Conservation (phyloP, 805 yeast species). For the Groenewaldozyma salmanticensis region DNA sequence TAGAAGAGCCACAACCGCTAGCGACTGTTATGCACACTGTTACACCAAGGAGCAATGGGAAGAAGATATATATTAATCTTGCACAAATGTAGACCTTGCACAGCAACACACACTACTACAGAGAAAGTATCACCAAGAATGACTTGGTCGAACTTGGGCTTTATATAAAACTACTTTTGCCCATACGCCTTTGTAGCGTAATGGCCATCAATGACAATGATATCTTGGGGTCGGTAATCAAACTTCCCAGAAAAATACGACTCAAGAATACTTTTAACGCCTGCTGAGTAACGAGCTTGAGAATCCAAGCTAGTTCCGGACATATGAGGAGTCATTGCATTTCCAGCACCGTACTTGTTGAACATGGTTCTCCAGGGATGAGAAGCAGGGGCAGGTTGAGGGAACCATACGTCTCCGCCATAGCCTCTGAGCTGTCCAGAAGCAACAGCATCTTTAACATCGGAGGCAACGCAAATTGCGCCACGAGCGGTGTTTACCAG, state of each 20-base stretch:
- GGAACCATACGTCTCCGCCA: constrained; percentile 81
- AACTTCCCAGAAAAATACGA: constrained; percentile 50
- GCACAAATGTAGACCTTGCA: no score
- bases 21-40: no score
- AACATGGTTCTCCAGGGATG: constrained; percentile 71
- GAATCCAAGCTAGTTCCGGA: constrained; percentile 78
- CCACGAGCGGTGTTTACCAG: constrained; percentile 76
- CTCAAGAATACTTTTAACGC: constrained; percentile 55
- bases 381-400: constrained; percentile 71
- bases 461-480: constrained; percentile 64
- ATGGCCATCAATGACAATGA: constrained; percentile 60
- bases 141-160: no score
- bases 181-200: constrained; percentile 73
- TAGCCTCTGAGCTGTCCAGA: constrained; percentile 66
- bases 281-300: constrained; percentile 62
- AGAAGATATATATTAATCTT: no score
- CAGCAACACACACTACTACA: no score
- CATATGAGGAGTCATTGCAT: constrained; percentile 79
- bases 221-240: constrained; percentile 68
- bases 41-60: no score
- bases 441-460: constrained; percentile 62
- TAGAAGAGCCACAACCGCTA: no score
- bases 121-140: no score
- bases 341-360: constrained; percentile 62
- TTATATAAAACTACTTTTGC: constrained; percentile 13